Evolutionary conservation across 225 moss, liverwort and hornwort genomes (phyloP), one percentile per base, ranked within the genome.

Genomic region (Anthoceros angustus): DNA sequence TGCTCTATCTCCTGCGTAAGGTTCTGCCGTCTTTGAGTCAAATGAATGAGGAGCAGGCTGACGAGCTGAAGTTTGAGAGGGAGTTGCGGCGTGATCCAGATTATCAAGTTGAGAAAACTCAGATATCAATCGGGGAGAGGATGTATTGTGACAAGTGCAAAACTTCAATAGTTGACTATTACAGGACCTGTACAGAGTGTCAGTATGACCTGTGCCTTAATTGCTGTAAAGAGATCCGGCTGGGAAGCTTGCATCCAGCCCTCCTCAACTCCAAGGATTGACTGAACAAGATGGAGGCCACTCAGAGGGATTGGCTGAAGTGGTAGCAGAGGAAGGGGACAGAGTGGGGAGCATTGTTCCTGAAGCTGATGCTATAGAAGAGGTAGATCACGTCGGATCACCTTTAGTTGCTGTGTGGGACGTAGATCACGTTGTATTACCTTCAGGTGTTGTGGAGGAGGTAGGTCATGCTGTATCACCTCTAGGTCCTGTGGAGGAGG

Each of bases 141-240:
- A 32, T 42, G 39, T 66, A 64, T 84, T 84, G 86, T 77, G 75
- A 86, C 68, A 84, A 84, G 42, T 86, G 86, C 74, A 82, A 81
- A 49, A 86, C 86, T 40, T 86, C 86, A 40, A 86, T 86, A 62
- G 84, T 86, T 77, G 86, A 86, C 69, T 84, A 72, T 73, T 79
- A 85, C 62, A 74, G 84, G 73, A 84, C 81, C 68, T 86, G 86
- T 43, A 41, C 48, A 68, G 79, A 69, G 24, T 86, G 86, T 74
- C 64, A 68, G 46, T 86, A 82, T 71, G 86, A 86, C 69, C 73
- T 86, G 63, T 86, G 86, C 71, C 74, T 86, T 41, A 77, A 74
- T 63, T 86, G 86, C 76, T 84, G 86, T 77, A 70, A 66, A 63
- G 86, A 84, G 75, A 66, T 82, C 39, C 84, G 84, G 40, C 64